Percentiles rank a stretch among this genome's conserved stretches.
Evolutionary conservation across 768 basidiomycete species (phyloP).

Genomic region (Boletus fagicola): DNA sequence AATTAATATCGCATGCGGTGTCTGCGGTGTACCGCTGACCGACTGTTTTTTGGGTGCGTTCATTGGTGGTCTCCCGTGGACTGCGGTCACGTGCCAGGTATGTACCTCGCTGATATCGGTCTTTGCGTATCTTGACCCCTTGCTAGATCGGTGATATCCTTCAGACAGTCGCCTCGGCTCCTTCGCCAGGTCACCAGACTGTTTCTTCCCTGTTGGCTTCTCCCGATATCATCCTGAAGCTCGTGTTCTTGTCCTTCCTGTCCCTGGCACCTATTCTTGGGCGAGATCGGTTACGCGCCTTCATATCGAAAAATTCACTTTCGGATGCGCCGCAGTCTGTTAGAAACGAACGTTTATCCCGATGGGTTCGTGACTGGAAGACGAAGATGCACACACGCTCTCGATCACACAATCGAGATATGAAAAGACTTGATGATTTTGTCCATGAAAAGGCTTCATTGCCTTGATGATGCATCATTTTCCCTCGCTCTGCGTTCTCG

Average conservation of each 20-base stretch:
- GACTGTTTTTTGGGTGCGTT: slow-evolving; percentile 82
- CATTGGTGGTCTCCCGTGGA: slow-evolving; percentile 85
- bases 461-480: slow-evolving; percentile 24
- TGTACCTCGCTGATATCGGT: slow-evolving; percentile 26
- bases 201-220: slow-evolving; percentile 84
- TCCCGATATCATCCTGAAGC: slow-evolving; percentile 79
- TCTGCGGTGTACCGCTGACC: slow-evolving; percentile 72
- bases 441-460: slow-evolving; percentile 52
- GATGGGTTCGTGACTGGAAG: slow-evolving; percentile 71
- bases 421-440: slow-evolving; percentile 48
- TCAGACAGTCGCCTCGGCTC: slow-evolving; percentile 75
- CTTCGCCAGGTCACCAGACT: slow-evolving; percentile 68
- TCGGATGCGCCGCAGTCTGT: slow-evolving; percentile 19
- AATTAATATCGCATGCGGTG: slow-evolving; percentile 95
- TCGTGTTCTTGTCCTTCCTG: slow-evolving; percentile 77
- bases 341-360: slow-evolving; percentile 38
- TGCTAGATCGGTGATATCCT: slow-evolving; percentile 81
- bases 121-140: slow-evolving; percentile 15
- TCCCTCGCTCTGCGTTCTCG: slow-evolving; percentile 11
- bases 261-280: slow-evolving; percentile 86
- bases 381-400: slow-evolving; percentile 56
- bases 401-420: slow-evolving; percentile 46
- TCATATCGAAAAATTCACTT: slow-evolving; percentile 43
- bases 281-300: slow-evolving; percentile 58
- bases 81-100: slow-evolving; percentile 88